A percentile compares a stretch with the other conserved stretches of the same genome.
These are phyloP conservation scores for Nicotiana knightiana DNA, from an alignment of 257 asterid species.

Conservation along the genomic window DNA sequence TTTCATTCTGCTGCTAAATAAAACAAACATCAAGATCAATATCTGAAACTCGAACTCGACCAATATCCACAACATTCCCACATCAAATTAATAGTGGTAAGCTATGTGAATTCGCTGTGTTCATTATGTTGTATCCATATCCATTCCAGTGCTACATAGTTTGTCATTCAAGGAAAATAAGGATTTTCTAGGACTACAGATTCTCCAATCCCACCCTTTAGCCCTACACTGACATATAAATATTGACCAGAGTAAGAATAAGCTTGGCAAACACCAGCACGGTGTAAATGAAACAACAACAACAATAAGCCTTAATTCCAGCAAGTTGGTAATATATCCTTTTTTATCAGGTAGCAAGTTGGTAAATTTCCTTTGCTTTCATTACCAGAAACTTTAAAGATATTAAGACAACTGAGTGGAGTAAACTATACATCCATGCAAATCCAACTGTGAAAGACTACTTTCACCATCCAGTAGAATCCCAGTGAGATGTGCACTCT, in stretches of 20 bases:
- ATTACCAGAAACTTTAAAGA: not conserved
- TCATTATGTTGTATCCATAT: not conserved
- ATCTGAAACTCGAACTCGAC: not conserved
- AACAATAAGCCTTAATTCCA: too few species aligned
- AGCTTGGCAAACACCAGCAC: not conserved
- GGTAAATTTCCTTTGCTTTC: not conserved
- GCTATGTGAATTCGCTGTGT: not conserved
- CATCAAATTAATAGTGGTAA: not conserved
- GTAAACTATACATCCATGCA: not conserved
- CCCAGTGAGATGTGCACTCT: not conserved
- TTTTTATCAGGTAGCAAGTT: not conserved
- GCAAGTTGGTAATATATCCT: not conserved
- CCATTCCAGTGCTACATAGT: not conserved
- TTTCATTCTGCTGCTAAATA: not conserved
- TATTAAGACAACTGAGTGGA: not conserved
- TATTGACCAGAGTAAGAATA: not conserved
- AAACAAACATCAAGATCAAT: not conserved
- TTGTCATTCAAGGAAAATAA: not conserved
- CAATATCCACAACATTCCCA: not conserved
- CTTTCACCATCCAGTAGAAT: not conserved
- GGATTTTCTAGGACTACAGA: not conserved
- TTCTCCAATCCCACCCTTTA: not conserved
- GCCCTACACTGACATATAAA: not conserved
- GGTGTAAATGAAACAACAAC: not conserved
- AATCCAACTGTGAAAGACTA: slow-evolving; percentile 1